phyloP scores from a whole-genome alignment of 129 eudicot species.

The Cynara cardunculus region DNA sequence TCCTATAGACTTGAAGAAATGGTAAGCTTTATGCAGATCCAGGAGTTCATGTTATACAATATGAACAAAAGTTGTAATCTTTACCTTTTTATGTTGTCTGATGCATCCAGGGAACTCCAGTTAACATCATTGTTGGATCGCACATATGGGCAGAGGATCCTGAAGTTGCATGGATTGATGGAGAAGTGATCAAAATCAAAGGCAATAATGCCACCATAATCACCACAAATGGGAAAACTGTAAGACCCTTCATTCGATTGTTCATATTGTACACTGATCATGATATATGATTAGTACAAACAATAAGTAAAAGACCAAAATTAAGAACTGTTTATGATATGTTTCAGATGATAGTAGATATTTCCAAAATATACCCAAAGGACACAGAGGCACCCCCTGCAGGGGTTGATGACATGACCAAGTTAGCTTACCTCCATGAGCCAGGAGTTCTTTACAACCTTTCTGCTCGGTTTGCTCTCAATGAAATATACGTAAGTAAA shows the following conservation, averaged over 20 bases:
- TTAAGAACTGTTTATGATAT: neutral
- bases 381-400: slow-evolving; percentile 92
- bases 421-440: slow-evolving; percentile 91
- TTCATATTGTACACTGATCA: slow-evolving; percentile 14
- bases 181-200: slow-evolving; percentile 77
- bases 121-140: slow-evolving; percentile 92
- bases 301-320: neutral
- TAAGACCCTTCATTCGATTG: slow-evolving; percentile 45
- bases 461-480: slow-evolving; percentile 70
- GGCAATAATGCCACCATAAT: slow-evolving; percentile 64
- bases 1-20: slow-evolving; percentile 43
- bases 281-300: slow-evolving; percentile 16
- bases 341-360: slow-evolving; percentile 69
- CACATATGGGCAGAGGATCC: slow-evolving; percentile 96
- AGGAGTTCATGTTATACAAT: neutral
- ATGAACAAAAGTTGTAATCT: neutral
- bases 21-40: slow-evolving; percentile 38
- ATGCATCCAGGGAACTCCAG: slow-evolving; percentile 83
- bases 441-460: slow-evolving; percentile 90
- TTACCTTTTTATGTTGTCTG: slow-evolving; percentile 14
- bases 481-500: slow-evolving; percentile 77
- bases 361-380: slow-evolving; percentile 78
- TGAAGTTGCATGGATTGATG: slow-evolving; percentile 92
- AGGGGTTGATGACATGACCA: slow-evolving; percentile 96
- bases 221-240: slow-evolving; percentile 78